Evolutionary conservation across 1,284 basidiomycete species (phyloP).

Genomic region (Fomes fomentarius): DNA sequence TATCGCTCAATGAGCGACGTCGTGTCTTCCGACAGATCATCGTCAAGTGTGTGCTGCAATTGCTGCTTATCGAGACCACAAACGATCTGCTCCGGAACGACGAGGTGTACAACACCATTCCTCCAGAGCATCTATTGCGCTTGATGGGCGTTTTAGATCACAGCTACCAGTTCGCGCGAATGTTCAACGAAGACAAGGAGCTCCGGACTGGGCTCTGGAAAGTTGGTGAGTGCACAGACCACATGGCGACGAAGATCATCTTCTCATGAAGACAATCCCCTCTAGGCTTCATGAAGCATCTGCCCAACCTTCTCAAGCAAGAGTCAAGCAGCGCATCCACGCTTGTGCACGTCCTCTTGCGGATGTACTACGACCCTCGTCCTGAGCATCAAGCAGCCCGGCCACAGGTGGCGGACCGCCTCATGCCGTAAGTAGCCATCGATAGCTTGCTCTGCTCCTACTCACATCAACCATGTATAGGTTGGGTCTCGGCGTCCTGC

Average conservation of each 20-base stretch:
- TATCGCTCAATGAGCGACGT: slow-evolving; percentile 75
- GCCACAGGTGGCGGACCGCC: slow-evolving; percentile 83
- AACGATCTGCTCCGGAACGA: slow-evolving; percentile 94
- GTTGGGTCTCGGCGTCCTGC: slow-evolving; percentile 88
- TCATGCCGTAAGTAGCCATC: slow-evolving; percentile 78
- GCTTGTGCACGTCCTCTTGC: slow-evolving; percentile 87
- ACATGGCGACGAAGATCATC: not conserved
- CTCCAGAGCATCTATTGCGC: slow-evolving; percentile 89
- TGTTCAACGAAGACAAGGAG: slow-evolving; percentile 99
- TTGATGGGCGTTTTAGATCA: slow-evolving; percentile 96
- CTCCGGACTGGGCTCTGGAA: slow-evolving; percentile 97
- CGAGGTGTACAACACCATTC: slow-evolving; percentile 92
- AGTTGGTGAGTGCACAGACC: slow-evolving; percentile 75
- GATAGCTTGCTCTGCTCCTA: not conserved
- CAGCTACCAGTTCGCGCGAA: slow-evolving; percentile 95
- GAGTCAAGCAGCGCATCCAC: slow-evolving; percentile 98
- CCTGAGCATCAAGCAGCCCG: slow-evolving; percentile 82
- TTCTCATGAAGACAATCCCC: not conserved
- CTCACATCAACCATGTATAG: slow-evolving; percentile 43
- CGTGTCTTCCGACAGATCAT: slow-evolving; percentile 99
- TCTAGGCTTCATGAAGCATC: slow-evolving; percentile 98
- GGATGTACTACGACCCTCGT: slow-evolving; percentile 95
- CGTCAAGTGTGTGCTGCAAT: slow-evolving; percentile 98
- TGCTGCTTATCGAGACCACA: slow-evolving; percentile 96
- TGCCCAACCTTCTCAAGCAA: slow-evolving; percentile 97